Percentiles rank a stretch among this genome's conserved stretches.
Conservation (phyloP, 768 basidiomycete species). For the Hemileccinum impolitum region DNA sequence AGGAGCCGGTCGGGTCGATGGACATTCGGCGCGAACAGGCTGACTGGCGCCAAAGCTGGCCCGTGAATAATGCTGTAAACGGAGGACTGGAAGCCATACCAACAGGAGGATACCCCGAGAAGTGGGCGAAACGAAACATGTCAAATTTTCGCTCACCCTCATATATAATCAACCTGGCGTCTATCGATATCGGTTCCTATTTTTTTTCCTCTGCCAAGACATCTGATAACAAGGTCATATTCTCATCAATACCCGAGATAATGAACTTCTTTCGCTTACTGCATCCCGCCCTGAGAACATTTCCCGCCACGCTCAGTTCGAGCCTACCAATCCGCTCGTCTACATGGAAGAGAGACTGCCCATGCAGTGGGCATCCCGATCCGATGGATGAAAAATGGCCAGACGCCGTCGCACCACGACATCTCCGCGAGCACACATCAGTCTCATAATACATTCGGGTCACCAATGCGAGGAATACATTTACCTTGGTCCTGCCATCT, state of each 20-base stretch:
- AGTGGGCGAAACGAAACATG: neutral
- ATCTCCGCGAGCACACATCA: no score
- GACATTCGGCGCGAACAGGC: neutral
- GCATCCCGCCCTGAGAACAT: neutral
- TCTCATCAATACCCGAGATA: neutral
- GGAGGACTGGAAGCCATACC: neutral
- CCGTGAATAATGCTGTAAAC: neutral
- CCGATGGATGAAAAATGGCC: neutral
- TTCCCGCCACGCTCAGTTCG: neutral
- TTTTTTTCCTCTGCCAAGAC: neutral
- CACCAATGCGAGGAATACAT: no score
- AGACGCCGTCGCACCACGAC: no score
- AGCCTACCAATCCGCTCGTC: neutral
- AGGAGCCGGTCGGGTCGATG: neutral
- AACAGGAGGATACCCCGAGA: neutral
- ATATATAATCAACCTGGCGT: neutral
- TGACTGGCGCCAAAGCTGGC: neutral
- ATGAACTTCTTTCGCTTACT: slow-evolving; percentile 8
- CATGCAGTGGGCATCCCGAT: neutral
- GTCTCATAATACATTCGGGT: no score
- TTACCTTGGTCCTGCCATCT: neutral
- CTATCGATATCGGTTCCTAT: neutral
- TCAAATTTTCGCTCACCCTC: neutral
- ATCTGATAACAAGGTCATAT: slow-evolving; percentile 3
- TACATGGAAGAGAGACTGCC: no score